Percentiles rank a stretch among this genome's conserved stretches.
Conservation (phyloP, 257 asterid species). For the Penstemon barbatus region DNA sequence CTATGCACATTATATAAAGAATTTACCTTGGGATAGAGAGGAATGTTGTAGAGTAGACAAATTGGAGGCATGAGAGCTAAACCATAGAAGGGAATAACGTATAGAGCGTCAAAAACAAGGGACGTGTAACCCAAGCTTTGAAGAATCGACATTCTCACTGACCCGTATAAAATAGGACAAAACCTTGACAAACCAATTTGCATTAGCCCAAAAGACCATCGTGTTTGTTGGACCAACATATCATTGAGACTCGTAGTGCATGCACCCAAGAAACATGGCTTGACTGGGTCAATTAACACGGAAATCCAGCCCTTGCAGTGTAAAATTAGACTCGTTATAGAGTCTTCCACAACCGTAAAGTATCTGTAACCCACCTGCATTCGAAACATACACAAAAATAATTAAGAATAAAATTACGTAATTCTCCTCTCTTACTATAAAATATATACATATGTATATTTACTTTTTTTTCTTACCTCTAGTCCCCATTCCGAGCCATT, state of each 20-base stretch:
- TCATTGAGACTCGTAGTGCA: constrained; percentile 45
- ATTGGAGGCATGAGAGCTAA: constrained; percentile 44
- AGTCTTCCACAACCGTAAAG: constrained; percentile 49
- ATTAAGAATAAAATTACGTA: neutral
- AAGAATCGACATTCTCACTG: constrained; percentile 36
- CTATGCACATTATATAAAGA: neutral
- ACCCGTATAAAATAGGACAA: constrained; percentile 44
- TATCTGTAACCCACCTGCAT: constrained; percentile 53
- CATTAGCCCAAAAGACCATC: constrained; percentile 53
- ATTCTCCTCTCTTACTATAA: neutral
- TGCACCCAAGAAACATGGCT: constrained; percentile 51
- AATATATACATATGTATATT: no score
- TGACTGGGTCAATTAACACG: constrained; percentile 35
- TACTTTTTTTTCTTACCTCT: constrained; percentile 37
- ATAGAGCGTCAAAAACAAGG: constrained; percentile 20
- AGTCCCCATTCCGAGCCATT: constrained; percentile 53
- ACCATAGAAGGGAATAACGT: constrained; percentile 32
- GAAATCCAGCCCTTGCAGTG: constrained; percentile 62
- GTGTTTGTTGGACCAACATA: constrained; percentile 43
- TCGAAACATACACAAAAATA: constrained; percentile 9
- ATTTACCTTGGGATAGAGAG: constrained; percentile 51
- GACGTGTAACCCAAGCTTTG: constrained; percentile 42
- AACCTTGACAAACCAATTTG: constrained; percentile 36
- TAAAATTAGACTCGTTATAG: constrained; percentile 40
- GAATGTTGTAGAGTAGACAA: constrained; percentile 36